Base-by-base conservation (phyloP, 2,329 filamentous ascomycete genomes). In the Cryoendolithus antarcticus region DNA sequence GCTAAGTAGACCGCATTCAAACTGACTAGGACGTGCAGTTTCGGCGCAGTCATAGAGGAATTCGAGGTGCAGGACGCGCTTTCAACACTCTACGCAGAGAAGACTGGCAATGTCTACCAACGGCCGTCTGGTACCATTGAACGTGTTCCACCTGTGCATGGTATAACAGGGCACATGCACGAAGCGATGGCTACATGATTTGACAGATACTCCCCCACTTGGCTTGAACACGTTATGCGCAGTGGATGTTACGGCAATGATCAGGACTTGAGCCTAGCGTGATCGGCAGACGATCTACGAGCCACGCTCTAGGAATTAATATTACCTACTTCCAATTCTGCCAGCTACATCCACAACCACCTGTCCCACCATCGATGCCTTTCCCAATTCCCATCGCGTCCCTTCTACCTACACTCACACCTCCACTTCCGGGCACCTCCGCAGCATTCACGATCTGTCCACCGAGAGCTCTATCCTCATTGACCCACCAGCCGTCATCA, bases 61-160 rank as follows among this genome's bases (percentile, higher is more conserved):
- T 82, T 82, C 50, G 81, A 86, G 61, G 73, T 86, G 30, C 67
- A 73, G 36, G 88, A 94, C 63, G 85, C 85, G 13, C 61, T 94
- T 40, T 80, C 80, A 54, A 79, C 71, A 30, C 70, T 86, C 15
- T 67, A 86, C 47, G 77, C 73, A 6, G 71, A 69, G 19, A 80
- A 78, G 60, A 54, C 50, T 27, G 24, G 24, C 6, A 27, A 27
- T 27, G 24, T 27, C 24, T 27, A 27, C 24, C 24, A 27, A 8
- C 24, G 24, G 7, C 24, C 24, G 6, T 3, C 24, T 27, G 7
- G 7, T 27, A 4, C 24, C 6, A 8, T 27, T 27, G 24, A 8
- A 27, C 24, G 24, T 8, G 24, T 27, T 27, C 24, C 24, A 27
- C 24, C 24, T 27, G 24, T 27, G 24, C 24, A 27, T 8, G 24